phyloP scores from a whole-genome alignment of 805 yeast genomes.

The Teunomyces tritomae region DNA sequence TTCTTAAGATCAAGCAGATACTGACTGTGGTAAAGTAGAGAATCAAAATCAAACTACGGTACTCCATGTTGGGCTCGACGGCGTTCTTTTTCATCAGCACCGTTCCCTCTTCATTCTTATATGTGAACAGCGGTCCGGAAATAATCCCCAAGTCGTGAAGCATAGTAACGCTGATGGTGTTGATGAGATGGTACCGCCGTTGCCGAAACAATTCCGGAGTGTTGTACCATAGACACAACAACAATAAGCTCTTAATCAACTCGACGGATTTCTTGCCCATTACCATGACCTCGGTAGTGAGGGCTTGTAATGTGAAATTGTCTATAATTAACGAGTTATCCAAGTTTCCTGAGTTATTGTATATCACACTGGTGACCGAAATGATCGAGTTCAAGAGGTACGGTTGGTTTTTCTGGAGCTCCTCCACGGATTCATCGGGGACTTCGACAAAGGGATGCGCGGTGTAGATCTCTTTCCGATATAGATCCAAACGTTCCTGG shows the following conservation, averaged over 20 bases:
- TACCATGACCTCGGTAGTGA: constrained; percentile 60
- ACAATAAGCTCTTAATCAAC: constrained; percentile 56
- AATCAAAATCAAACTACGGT: constrained; percentile 51
- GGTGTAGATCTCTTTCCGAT: constrained; percentile 44
- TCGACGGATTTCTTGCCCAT: constrained; percentile 71
- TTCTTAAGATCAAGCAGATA: constrained; percentile 61
- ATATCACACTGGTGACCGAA: constrained; percentile 53
- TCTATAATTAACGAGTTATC: constrained; percentile 50
- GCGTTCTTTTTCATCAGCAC: constrained; percentile 5
- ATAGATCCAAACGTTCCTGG: constrained; percentile 47
- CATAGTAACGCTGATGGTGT: constrained; percentile 61
- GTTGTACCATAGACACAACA: constrained; percentile 76
- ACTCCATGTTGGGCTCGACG: constrained; percentile 33
- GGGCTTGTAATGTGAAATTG: constrained; percentile 48
- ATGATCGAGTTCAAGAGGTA: constrained; percentile 62
- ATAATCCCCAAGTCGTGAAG: constrained; percentile 76
- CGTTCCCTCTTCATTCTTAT: constrained; percentile 11
- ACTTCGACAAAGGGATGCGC: constrained; percentile 59
- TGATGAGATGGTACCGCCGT: constrained; percentile 71
- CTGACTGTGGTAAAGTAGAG: constrained; percentile 63
- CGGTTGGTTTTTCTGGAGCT: constrained; percentile 53
- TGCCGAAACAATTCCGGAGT: constrained; percentile 79
- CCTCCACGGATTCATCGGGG: constrained; percentile 44
- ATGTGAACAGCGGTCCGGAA: constrained; percentile 39
- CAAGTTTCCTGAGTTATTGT: constrained; percentile 27